These are phyloP conservation scores for Phytophthora pluvialis DNA, from an alignment of 352 stramenopile genomes.

Conservation along the genomic window DNA sequence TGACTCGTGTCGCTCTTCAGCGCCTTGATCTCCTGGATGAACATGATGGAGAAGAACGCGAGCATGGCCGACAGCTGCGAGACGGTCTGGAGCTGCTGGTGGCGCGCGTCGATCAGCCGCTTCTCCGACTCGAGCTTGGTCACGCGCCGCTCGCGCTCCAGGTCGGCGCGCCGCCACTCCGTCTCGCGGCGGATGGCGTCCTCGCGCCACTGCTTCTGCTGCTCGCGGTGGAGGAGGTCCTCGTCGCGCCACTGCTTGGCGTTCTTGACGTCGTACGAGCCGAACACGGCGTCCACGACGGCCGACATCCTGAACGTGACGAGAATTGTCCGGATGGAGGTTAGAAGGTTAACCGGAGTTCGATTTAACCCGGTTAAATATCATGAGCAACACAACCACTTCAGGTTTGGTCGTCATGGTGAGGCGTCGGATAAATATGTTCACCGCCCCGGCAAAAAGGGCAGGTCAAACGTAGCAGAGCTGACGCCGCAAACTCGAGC, in stretches of 20 bases:
- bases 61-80: slow-evolving; percentile 73
- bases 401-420: too few relatives aligned
- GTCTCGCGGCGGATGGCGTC: slow-evolving; percentile 70
- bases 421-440: too few relatives aligned
- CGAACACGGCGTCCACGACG: slow-evolving; percentile 78
- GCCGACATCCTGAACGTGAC: slow-evolving; percentile 39
- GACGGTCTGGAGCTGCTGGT: slow-evolving; percentile 68
- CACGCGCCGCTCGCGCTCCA: slow-evolving; percentile 73
- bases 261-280: slow-evolving; percentile 86
- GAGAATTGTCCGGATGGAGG: neutral
- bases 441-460: too few relatives aligned
- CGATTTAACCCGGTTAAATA: too few relatives aligned
- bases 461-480: too few relatives aligned
- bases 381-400: too few relatives aligned
- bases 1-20: slow-evolving; percentile 49
- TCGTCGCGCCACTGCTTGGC: slow-evolving; percentile 84
- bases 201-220: slow-evolving; percentile 84
- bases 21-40: slow-evolving; percentile 71
- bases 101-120: slow-evolving; percentile 72
- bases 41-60: slow-evolving; percentile 75
- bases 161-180: slow-evolving; percentile 73
- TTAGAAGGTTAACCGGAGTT: too few relatives aligned
- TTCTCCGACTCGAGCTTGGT: slow-evolving; percentile 84
- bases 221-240: slow-evolving; percentile 69
- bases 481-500: too few relatives aligned